phyloP scores from a whole-genome alignment of 1,284 basidiomycete species.

The Lignosus rhinocerotis region DNA sequence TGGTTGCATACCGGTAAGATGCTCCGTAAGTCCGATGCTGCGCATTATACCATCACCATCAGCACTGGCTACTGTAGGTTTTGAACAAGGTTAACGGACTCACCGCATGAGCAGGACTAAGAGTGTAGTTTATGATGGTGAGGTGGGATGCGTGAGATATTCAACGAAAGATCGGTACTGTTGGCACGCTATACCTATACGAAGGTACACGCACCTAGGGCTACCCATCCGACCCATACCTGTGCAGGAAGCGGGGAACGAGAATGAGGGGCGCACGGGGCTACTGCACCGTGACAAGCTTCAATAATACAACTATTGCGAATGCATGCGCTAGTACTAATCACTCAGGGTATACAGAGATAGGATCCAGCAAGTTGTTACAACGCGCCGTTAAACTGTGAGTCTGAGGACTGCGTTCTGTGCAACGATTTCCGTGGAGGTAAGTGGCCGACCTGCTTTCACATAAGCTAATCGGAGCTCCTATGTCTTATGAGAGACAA shows the following conservation, averaged over 20 bases:
- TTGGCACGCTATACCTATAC: no score
- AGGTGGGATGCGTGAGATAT: no score
- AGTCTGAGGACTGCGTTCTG: constrained; percentile 20
- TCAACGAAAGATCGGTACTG: no score
- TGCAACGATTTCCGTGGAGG: constrained; percentile 29
- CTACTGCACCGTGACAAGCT: neutral
- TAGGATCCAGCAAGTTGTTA: neutral
- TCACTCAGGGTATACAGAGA: neutral
- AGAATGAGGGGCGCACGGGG: neutral
- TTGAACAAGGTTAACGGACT: no score
- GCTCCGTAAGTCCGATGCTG: no score
- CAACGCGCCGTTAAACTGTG: constrained; percentile 4
- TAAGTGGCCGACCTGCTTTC: constrained; percentile 26
- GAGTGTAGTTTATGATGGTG: no score
- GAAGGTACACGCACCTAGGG: neutral
- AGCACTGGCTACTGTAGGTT: no score
- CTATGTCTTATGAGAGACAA: constrained; percentile 12
- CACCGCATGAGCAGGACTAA: no score
- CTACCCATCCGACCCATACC: neutral
- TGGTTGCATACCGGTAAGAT: no score
- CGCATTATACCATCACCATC: no score
- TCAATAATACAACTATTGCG: constrained; percentile 17
- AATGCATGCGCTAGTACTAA: neutral
- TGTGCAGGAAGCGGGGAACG: no score
- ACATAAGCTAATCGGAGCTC: constrained; percentile 30